phyloP scores from a whole-genome alignment of 495 filamentous ascomycete species.

The Aspergillus sclerotiicarbonarius region DNA sequence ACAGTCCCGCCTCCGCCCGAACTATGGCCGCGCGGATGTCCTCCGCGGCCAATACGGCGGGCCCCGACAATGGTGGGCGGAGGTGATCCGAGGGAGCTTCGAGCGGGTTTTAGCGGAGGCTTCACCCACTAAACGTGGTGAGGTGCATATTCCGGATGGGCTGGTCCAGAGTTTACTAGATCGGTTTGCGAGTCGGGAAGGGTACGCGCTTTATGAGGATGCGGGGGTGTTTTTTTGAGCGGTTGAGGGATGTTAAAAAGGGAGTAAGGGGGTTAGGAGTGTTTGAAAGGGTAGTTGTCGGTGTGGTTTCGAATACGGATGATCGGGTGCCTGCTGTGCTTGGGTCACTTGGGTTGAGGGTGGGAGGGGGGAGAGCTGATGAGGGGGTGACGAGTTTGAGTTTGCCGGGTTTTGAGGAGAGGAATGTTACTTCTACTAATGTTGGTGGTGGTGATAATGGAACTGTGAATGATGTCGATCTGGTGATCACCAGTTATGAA shows the following conservation, averaged over 20 bases:
- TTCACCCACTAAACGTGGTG: background rate
- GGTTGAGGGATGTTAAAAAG: constrained; percentile 29
- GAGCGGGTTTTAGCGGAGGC: constrained; percentile 12
- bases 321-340: constrained; percentile 64
- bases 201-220: constrained; percentile 59
- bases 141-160: constrained; percentile 29
- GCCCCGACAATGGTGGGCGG: constrained; percentile 68
- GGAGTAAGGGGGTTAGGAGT: background rate
- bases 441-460: background rate
- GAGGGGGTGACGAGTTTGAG: constrained; percentile 30
- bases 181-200: constrained; percentile 60
- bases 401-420: constrained; percentile 43
- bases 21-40: constrained; percentile 58
- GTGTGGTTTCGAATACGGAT: constrained; percentile 77
- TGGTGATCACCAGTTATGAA: constrained; percentile 72
- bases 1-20: constrained; percentile 53
- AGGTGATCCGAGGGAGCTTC: constrained; percentile 47
- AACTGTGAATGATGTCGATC: constrained; percentile 51
- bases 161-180: constrained; percentile 55
- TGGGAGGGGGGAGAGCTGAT: constrained; percentile 43
- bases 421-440: background rate
- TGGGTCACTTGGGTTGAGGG: constrained; percentile 56
- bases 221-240: constrained; percentile 51
- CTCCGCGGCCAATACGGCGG: constrained; percentile 48
- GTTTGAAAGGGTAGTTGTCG: constrained; percentile 49